Base-by-base conservation (phyloP, 179 eudicot genomes). In the Beta macrorhiza region DNA sequence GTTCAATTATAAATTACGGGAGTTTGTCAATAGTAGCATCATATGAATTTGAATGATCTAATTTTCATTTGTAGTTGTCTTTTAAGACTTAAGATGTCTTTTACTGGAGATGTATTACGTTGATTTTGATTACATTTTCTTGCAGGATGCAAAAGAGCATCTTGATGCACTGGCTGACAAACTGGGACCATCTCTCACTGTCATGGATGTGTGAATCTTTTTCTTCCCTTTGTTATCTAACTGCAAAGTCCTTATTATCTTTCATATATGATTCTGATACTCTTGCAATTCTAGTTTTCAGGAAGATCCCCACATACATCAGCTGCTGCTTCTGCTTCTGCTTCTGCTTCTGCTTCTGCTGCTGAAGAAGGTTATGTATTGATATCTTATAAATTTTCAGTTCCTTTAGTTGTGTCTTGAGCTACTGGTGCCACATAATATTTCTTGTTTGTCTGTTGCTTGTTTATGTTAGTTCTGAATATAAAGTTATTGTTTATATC, bases 101-200 rank as follows among this genome's bases (percentile, higher is more conserved):
- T 69, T 69, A 22, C 25, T 8, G 1, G 17, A 70, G 42, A 47
- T 51, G 45, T 15, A 8, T 14, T 25, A 72, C 67, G 17, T 37
- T 45, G 58, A 78, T 55, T 56, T 73, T 82, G 72, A 80, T 84
- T 80, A 58, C 13, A 74, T 74, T 83, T 80, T 83, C 75, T 86
- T 83, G 76, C 88, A 97, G 98, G 99, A 97, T 79, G 99, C 97
- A 75, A 97, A 97, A 89, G 99, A 94, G 85, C 98, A 92, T 87
- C 93, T 97, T 85, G 90, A 88, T 85, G 99, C 98, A 17, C 79
- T 97, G 84, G 98, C 95, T 80, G 96, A 90, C 89, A 92, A 94
- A 87, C 91, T 97, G 79, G 99, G 98, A 79, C 79, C 92, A 47
- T 89, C 99, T 45, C 85, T 97, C 84, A 84, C 93, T 64, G 97